phyloP scores from a whole-genome alignment of 371 early-diverging fungal species.

The Funneliformis caledonium region DNA sequence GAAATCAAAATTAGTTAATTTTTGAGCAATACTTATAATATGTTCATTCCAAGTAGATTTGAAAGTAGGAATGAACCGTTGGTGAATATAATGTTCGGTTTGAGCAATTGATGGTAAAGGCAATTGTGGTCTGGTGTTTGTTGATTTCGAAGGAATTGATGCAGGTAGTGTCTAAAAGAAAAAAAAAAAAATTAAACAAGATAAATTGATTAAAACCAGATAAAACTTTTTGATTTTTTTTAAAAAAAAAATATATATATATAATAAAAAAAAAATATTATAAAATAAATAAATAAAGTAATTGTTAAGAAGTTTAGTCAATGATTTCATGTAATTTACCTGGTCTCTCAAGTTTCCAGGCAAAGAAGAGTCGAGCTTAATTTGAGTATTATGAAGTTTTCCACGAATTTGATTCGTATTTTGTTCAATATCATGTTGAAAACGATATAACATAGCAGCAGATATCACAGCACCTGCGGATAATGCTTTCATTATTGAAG shows the following conservation, averaged over 20 bases:
- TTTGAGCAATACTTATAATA: background rate
- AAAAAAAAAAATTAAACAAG: too few relatives aligned
- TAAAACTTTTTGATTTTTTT: background rate
- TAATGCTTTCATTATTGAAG: conserved; percentile 6
- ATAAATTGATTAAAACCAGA: background rate
- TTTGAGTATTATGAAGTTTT: background rate
- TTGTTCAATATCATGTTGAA: conserved; percentile 30
- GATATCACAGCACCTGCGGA: conserved; percentile 3
- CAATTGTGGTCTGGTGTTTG: conserved; percentile 18
- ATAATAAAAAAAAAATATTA: background rate
- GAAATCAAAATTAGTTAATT: conserved; percentile 16
- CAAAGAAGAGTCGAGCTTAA: conserved; percentile 25
- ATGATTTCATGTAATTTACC: background rate
- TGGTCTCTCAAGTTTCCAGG: background rate
- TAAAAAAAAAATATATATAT: background rate
- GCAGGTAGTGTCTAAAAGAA: background rate
- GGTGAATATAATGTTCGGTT: conserved; percentile 14
- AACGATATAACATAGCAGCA: conserved; percentile 24
- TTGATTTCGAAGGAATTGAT: background rate
- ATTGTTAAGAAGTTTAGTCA: too few relatives aligned
- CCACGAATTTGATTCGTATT: conserved; percentile 21
- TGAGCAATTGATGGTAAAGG: conserved; percentile 28
- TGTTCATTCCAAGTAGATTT: conserved; percentile 40
- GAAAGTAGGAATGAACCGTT: conserved; percentile 34
- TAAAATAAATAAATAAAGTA: background rate